Evolutionary conservation across 192 early-diverging fungal species (phyloP).

Genomic region (Podila minutissima): DNA sequence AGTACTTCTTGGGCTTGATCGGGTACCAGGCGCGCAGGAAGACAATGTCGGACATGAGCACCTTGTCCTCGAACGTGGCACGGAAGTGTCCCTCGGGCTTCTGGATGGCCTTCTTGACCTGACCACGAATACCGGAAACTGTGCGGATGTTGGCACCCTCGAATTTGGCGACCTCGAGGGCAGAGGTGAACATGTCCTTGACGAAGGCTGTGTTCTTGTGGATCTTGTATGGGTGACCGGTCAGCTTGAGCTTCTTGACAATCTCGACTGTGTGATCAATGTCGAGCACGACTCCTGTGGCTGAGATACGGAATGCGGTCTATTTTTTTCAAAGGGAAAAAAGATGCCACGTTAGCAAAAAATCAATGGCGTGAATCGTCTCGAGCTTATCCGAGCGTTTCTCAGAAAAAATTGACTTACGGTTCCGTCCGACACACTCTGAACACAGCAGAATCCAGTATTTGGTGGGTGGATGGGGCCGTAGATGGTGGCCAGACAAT

Average conservation of each 20-base stretch:
- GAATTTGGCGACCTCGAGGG: conserved; percentile 98
- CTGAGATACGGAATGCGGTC: conserved; percentile 90
- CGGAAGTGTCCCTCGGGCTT: conserved; percentile 93
- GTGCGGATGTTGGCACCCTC: conserved; percentile 96
- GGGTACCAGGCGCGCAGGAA: conserved; percentile 98
- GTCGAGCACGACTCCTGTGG: conserved; percentile 95
- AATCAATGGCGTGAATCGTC: too few species aligned
- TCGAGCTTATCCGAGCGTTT: conserved; percentile 7
- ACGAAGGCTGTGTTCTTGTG: conserved; percentile 98
- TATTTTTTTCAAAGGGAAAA: conserved; percentile 7
- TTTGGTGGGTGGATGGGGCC: conserved; percentile 96
- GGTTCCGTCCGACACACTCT: conserved; percentile 71
- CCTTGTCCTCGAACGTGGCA: conserved; percentile 98
- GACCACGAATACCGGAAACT: conserved; percentile 96
- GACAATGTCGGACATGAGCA: conserved; percentile 95
- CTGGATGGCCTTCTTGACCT: conserved; percentile 93
- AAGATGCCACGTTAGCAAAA: background rate
- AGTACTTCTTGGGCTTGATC: conserved; percentile 93
- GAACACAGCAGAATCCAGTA: conserved; percentile 95
- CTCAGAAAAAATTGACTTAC: conserved; percentile 11
- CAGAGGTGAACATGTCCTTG: conserved; percentile 97
- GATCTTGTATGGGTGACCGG: conserved; percentile 93
- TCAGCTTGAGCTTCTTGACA: conserved; percentile 99
- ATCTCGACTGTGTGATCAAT: conserved; percentile 93
- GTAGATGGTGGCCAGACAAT: conserved; percentile 95